These are phyloP conservation scores for Phytopythium aichiense DNA, from an alignment of 352 stramenopile species.

Conservation along the genomic window DNA sequence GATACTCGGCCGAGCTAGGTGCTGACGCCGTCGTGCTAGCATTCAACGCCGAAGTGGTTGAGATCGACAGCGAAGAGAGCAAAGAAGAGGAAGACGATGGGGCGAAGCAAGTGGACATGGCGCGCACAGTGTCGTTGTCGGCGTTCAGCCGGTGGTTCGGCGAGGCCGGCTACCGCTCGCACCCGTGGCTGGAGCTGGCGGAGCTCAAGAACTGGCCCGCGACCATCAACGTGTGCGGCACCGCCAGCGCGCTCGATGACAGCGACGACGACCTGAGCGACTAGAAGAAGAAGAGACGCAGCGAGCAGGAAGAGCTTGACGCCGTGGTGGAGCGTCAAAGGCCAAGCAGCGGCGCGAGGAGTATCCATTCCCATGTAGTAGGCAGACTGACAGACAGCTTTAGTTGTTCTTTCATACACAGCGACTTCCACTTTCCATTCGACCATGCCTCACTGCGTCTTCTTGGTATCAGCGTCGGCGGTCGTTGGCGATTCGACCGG, in stretches of 20 bases:
- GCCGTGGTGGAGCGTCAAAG: not conserved
- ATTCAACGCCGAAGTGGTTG: conserved; percentile 25
- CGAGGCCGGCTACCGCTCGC: conserved; percentile 50
- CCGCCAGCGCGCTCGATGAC: conserved; percentile 30
- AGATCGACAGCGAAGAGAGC: conserved; percentile 3
- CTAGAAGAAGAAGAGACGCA: conserved; percentile 1
- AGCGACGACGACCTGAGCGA: conserved; percentile 10
- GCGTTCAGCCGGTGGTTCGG: conserved; percentile 80
- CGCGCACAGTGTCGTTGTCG: conserved; percentile 43
- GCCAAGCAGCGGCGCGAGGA: not conserved
- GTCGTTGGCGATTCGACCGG: not conserved
- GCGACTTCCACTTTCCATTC: not conserved
- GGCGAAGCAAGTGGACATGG: conserved; percentile 30
- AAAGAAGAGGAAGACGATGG: conserved; percentile 22
- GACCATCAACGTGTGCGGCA: conserved; percentile 64
- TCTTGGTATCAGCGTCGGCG: conserved; percentile 11
- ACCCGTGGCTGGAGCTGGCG: conserved; percentile 78
- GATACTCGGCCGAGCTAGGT: conserved; percentile 64
- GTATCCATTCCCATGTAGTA: conserved; percentile 1
- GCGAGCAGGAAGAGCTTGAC: not conserved
- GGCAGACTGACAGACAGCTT: not conserved
- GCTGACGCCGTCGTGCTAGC: conserved; percentile 63
- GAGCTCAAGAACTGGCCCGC: conserved; percentile 77
- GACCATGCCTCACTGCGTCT: conserved; percentile 12
- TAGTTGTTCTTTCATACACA: not conserved